Conservation (phyloP, 345 rosid species). For the Erucastrum elatum region DNA sequence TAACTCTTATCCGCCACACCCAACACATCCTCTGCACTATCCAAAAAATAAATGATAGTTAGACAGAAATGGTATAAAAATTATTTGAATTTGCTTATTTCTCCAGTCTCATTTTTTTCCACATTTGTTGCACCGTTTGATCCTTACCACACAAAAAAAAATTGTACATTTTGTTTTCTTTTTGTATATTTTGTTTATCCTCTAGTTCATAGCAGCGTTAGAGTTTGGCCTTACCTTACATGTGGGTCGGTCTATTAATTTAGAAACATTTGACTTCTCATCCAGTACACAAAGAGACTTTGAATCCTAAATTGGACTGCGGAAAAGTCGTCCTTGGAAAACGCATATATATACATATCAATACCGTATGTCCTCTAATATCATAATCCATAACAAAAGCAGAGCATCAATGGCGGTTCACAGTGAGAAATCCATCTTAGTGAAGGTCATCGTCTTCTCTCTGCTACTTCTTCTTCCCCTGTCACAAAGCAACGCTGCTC, state of each 20-base stretch:
- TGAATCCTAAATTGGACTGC: not conserved
- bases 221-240: not conserved
- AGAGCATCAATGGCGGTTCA: conserved; percentile 15
- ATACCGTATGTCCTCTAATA: not conserved
- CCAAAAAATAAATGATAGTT: too few relatives aligned
- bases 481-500: conserved; percentile 27
- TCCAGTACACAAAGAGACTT: not conserved
- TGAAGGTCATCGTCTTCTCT: conserved; percentile 9
- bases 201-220: too few relatives aligned
- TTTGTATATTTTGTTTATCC: too few relatives aligned
- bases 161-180: too few relatives aligned
- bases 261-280: not conserved
- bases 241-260: not conserved
- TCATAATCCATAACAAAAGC: conserved; percentile 1
- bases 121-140: too few relatives aligned
- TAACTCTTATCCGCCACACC: too few relatives aligned
- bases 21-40: too few relatives aligned
- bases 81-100: too few relatives aligned
- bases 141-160: too few relatives aligned
- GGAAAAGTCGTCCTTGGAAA: conserved; percentile 9
- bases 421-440: not conserved
- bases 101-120: too few relatives aligned
- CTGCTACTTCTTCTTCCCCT: conserved; percentile 24
- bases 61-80: too few relatives aligned
- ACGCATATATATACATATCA: conserved; percentile 20